Base-by-base conservation (phyloP, 192 early-diverging fungal species). In the Coemansia reversa region DNA sequence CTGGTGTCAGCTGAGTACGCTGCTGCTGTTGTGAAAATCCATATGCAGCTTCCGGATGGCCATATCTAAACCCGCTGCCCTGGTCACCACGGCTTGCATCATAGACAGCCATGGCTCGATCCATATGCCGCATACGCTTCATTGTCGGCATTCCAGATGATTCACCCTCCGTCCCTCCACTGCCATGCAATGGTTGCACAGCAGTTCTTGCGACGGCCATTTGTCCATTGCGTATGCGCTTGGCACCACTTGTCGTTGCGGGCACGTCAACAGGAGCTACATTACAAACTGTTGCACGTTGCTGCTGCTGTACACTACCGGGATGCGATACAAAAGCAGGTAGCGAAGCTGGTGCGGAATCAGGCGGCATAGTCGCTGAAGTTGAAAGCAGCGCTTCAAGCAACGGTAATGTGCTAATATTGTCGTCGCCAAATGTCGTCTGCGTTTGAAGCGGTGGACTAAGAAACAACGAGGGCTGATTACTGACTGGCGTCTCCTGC, bases 341-440 rank as follows among this genome's bases (percentile, higher is more conserved):
- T 9, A 74, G 9, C 25, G 57, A 49, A 2, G 66, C 65, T 0
- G 65, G 72, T 12, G 72, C 72, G 5, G 72, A 74, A 25, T 65
- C 67, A 1, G 61, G 57, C 7, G 65, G 71, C 20, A 56, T 48
- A 47, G 30, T 61, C 16, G 68, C n/a, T 20, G 76, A 56, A n/a
- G 65, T 71, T 0, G 71, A 79, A 3, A 79, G 65, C 39, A 79
- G 64, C 2, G 76, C 76, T 29, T 79, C 76, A 25, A 79, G 61
- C 50, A 79, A n/a, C 8, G 76, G 76, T 60, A 79, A 42, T 6
- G 69, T 68, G 32, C 69, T 55, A 28, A 65, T 51, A 3, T 59
- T 58, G 19, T 33, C 18, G 51, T 78, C 66, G 50, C 50, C 53
- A 14, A 49, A 48, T 22, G 42, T 50, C 7, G 65, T 32, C 14